Conservation (phyloP, 75 land plant species). For the Sequoia sempervirens region DNA sequence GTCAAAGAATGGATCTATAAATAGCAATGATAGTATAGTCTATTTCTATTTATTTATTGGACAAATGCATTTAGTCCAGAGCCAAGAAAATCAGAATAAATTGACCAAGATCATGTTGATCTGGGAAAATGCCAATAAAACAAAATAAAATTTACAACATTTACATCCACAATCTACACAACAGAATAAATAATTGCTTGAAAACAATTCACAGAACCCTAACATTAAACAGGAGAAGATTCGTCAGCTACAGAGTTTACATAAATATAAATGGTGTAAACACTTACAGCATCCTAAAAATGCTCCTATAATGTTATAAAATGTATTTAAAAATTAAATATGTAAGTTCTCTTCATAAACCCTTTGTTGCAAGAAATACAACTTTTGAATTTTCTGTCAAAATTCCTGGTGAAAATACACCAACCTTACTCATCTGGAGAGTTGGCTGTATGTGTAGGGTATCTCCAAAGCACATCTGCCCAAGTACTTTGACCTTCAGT, state of each 20-base stretch:
- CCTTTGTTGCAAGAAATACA: not conserved
- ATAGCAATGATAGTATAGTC: not conserved
- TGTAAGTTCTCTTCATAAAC: not conserved
- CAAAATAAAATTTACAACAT: not conserved
- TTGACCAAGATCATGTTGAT: not conserved
- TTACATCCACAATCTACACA: not conserved
- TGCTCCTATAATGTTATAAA: not conserved
- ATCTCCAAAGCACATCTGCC: constrained; percentile 52
- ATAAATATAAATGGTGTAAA: not conserved
- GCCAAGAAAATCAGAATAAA: not conserved
- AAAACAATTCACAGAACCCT: not conserved
- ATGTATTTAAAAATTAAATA: not conserved
- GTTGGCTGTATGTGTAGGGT: constrained; percentile 36
- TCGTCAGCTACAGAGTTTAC: not conserved
- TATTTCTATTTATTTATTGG: not conserved
- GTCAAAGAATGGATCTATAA: not conserved
- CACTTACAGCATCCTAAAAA: not conserved
- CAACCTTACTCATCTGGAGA: constrained; percentile 20
- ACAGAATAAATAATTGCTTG: not conserved
- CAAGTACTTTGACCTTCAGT: constrained; percentile 68
- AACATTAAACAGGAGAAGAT: not conserved
- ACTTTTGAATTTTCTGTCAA: not conserved
- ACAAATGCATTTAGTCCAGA: not conserved
- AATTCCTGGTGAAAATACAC: not conserved
- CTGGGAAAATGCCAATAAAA: not conserved